Evolutionary conservation across 2,329 filamentous ascomycete genomes (phyloP).

Genomic region (Cladobotryum mycophilum): DNA sequence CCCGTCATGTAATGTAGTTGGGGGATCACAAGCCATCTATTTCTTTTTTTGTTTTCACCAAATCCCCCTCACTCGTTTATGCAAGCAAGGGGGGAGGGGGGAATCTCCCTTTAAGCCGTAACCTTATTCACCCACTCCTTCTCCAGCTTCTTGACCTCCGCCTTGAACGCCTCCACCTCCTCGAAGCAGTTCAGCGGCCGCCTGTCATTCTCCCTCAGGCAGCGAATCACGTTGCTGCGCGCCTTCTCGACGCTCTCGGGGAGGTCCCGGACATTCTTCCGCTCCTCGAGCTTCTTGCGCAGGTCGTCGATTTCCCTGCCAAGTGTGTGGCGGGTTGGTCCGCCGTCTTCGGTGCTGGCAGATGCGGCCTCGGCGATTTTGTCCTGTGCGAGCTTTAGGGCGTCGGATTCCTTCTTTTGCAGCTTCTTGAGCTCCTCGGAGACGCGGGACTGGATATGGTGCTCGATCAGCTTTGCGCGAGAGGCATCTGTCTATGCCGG

Average conservation of each 20-base stretch:
- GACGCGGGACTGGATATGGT: slow-evolving; percentile 83
- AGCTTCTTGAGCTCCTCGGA: slow-evolving; percentile 77
- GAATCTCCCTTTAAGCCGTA: slow-evolving; percentile 36
- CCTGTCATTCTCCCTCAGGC: slow-evolving; percentile 76
- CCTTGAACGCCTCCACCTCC: slow-evolving; percentile 87
- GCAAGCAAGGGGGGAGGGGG: no score
- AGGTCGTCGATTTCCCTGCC: slow-evolving; percentile 55
- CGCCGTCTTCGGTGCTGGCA: slow-evolving; percentile 39
- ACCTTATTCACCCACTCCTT: slow-evolving; percentile 82
- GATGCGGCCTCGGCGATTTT: slow-evolving; percentile 58
- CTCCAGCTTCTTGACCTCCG: slow-evolving; percentile 81
- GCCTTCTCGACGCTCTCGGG: slow-evolving; percentile 69
- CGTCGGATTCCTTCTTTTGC: slow-evolving; percentile 61
- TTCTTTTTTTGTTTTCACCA: neutral
- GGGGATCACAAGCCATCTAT: no score
- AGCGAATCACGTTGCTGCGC: slow-evolving; percentile 69
- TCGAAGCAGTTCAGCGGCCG: slow-evolving; percentile 90
- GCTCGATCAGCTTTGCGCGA: slow-evolving; percentile 74
- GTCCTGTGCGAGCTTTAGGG: slow-evolving; percentile 63
- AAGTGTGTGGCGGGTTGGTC: slow-evolving; percentile 41
- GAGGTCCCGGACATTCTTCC: slow-evolving; percentile 60
- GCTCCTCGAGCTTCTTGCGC: slow-evolving; percentile 52
- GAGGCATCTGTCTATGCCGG: slow-evolving; percentile 74
- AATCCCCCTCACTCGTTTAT: neutral
- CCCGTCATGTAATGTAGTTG: neutral